Percentiles rank a stretch among this genome's conserved stretches.
These are phyloP conservation scores for Crithidia thermophila DNA, from an alignment of 208 protist species.

Conservation along the genomic window DNA sequence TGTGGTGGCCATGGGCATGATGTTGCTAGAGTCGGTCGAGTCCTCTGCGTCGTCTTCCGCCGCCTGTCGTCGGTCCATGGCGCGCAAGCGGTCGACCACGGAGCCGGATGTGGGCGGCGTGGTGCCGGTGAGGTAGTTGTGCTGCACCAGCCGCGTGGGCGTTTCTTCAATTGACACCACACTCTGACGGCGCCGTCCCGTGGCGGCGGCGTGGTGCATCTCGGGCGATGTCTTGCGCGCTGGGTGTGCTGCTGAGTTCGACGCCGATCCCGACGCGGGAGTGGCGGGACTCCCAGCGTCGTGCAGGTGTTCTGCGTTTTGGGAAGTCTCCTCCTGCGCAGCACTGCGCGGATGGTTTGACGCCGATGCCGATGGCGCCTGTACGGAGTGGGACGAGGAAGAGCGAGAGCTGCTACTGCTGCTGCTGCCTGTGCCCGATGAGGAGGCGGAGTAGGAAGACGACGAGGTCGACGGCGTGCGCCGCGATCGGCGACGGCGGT, in stretches of 20 bases:
- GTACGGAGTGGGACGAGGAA: no score
- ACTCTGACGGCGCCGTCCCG: not conserved
- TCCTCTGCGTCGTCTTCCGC: not conserved
- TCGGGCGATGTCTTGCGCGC: not conserved
- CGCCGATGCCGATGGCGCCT: no score
- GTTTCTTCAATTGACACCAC: not conserved
- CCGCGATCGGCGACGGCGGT: not conserved
- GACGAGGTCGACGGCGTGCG: not conserved
- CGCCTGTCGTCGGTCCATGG: conserved; percentile 2
- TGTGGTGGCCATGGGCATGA: conserved; percentile 12
- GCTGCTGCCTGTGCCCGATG: no score
- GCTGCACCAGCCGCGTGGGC: not conserved
- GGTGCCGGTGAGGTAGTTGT: no score
- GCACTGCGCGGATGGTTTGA: no score
- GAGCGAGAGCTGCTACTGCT: no score
- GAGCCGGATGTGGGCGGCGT: not conserved
- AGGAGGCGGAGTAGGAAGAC: not conserved
- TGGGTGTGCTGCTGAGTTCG: no score
- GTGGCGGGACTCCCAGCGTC: no score
- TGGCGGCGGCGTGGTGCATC: not conserved
- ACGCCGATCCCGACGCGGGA: no score
- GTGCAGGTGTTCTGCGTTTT: no score
- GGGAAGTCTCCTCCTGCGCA: no score
- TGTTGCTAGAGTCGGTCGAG: conserved; percentile 11
- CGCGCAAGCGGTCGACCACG: conserved; percentile 17